Base-by-base conservation (phyloP, 73 alveolate species). In the Tetrahymena malaccensis region DNA sequence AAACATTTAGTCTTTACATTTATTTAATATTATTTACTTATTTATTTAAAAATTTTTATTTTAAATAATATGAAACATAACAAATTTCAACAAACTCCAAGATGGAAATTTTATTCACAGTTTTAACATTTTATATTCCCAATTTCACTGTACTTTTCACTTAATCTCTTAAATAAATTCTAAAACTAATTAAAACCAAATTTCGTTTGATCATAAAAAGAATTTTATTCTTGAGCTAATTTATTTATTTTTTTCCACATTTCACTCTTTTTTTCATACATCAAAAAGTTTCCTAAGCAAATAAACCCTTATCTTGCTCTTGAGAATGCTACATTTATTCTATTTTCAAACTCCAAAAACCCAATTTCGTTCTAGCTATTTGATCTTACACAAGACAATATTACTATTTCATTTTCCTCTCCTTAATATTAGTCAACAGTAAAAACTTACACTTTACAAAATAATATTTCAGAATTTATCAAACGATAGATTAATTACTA, bases 341-440 rank as follows among this genome's bases (percentile, higher is more conserved):
- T 97, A 94, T 98, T 98, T 35, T 95, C 96, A 43, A 96, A 96
- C 94, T 96, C 96, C 34, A 98, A 93, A 96, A 95, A 98, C 33
- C 99, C 99, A 12, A 98, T 57, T n/a, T 57, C 85, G 85, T 96
- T 56, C 5, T 98, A 43, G 21, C 55, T 58, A 94, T 98, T 98
- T 34, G 98, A 94, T 96, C 99, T 97, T 16, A 98, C 99, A 56
- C 98, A 96, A 43, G 99, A 97, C 43, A 98, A 44, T 25, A 98
- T 84, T 22, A 98, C 97, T 17, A 98, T 98, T 57, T 98, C 99
- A 97, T 97, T 98, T 97, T 98, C 99, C 94, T 98, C 99, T 85
- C 99, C 99, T 96, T 98, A 97, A 93, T 96, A 98, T 95, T 98
- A 97, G 96, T 98, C 99, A 19, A 98, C 99, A 56, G 99, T 97